phyloP scores from a whole-genome alignment of 192 early-diverging fungal genomes.

The Coemansia umbellata region DNA sequence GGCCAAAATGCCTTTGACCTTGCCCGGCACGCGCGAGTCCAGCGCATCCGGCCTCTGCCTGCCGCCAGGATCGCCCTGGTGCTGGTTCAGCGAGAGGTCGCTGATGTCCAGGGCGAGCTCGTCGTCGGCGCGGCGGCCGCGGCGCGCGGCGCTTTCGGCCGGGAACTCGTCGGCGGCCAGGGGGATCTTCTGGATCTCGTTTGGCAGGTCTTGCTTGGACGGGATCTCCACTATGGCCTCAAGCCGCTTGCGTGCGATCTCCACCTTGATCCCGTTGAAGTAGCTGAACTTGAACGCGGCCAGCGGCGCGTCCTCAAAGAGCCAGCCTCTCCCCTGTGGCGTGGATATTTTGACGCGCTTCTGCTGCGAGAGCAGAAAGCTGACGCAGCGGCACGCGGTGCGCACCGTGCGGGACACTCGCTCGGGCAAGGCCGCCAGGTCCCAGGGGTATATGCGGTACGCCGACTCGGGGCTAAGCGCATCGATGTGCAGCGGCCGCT shows the following conservation, averaged over 20 bases:
- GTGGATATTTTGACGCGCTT: slow-evolving; percentile 65
- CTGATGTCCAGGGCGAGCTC: not conserved
- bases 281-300: slow-evolving; percentile 62
- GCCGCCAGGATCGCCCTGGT: not conserved
- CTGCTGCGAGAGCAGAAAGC: slow-evolving; percentile 57
- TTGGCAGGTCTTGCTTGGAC: slow-evolving; percentile 33
- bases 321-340: slow-evolving; percentile 63
- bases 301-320: slow-evolving; percentile 66
- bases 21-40: slow-evolving; percentile 16
- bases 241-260: slow-evolving; percentile 20
- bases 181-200: slow-evolving; percentile 46
- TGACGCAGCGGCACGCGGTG: slow-evolving; percentile 52
- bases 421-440: slow-evolving; percentile 14
- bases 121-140: not conserved
- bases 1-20: slow-evolving; percentile 26
- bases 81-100: not conserved
- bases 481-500: slow-evolving; percentile 11
- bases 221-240: slow-evolving; percentile 52
- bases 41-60: not conserved
- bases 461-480: slow-evolving; percentile 1
- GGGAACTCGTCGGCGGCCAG: slow-evolving; percentile 7
- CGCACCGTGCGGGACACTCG: slow-evolving; percentile 37
- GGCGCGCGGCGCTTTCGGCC: not conserved
- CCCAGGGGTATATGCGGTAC: slow-evolving; percentile 14
- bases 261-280: slow-evolving; percentile 60